These are phyloP conservation scores for Hymenoscyphus salicellus DNA, from an alignment of 2,329 filamentous ascomycete genomes.

Conservation along the genomic window DNA sequence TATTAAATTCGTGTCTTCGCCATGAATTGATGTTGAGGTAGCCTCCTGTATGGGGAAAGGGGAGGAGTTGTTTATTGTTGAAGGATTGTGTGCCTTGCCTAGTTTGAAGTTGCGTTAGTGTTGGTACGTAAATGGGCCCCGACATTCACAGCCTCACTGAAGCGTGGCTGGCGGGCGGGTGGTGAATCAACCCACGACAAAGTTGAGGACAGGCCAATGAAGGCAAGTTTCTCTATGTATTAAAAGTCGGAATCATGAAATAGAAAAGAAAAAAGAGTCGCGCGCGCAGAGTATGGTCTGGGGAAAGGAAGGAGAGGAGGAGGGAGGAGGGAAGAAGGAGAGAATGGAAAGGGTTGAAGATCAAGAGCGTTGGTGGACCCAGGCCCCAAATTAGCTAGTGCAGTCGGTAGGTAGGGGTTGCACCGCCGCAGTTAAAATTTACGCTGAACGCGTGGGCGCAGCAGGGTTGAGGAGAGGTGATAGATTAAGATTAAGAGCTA, in stretches of 20 bases:
- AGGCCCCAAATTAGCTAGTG: background rate
- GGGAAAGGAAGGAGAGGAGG: background rate
- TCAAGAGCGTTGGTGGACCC: background rate
- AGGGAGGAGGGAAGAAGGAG: background rate
- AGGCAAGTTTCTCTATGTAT: slow-evolving; percentile 5
- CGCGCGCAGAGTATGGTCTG: background rate
- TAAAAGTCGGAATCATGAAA: slow-evolving; percentile 6
- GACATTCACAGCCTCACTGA: slow-evolving; percentile 8
- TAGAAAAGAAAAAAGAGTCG: slow-evolving; percentile 16
- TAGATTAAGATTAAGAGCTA: no score
- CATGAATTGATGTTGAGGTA: slow-evolving; percentile 11
- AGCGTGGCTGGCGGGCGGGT: background rate
- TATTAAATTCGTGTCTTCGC: slow-evolving; percentile 8
- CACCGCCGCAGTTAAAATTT: background rate
- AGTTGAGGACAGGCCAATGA: slow-evolving; percentile 7
- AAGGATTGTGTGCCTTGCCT: slow-evolving; percentile 21
- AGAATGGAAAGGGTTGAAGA: background rate
- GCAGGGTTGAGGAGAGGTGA: no score
- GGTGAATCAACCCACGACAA: background rate
- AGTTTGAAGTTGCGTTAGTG: slow-evolving; percentile 2
- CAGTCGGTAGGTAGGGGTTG: background rate
- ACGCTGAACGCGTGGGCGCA: background rate
- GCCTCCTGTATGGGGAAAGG: background rate
- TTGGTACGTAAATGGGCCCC: background rate
- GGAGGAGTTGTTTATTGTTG: slow-evolving; percentile 1